Percentiles rank a stretch among this genome's conserved stretches.
These are phyloP conservation scores for Pythium phragmitis DNA, from an alignment of 352 stramenopile species.

Conservation along the genomic window DNA sequence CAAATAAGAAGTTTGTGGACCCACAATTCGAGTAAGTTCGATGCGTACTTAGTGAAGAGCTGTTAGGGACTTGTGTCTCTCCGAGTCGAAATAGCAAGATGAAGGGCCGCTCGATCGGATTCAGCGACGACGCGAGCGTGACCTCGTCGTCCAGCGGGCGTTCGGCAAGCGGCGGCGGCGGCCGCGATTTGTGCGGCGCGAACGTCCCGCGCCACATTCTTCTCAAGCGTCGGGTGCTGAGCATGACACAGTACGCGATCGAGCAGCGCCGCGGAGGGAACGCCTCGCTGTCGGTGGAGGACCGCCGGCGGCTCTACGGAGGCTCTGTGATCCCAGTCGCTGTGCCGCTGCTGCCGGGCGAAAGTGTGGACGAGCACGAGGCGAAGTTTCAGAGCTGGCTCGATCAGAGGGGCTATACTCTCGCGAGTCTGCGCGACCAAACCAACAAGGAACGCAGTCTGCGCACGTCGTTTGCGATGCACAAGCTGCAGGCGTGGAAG, in stretches of 20 bases:
- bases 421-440: not conserved
- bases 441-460: conserved; percentile 11
- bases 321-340: conserved; percentile 5
- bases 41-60: conserved; percentile 10
- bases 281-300: not conserved
- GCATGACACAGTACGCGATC: not conserved
- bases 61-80: not conserved
- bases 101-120: not conserved
- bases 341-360: conserved; percentile 28
- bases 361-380: conserved; percentile 33
- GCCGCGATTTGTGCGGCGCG: no score
- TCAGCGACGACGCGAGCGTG: conserved; percentile 8
- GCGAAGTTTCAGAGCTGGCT: conserved; percentile 21
- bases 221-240: conserved; percentile 6
- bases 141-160: conserved; percentile 1
- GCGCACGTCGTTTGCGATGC: conserved; percentile 12
- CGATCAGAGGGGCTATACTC: not conserved
- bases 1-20: not conserved
- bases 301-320: conserved; percentile 10
- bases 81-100: not conserved
- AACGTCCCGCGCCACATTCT: not conserved
- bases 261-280: conserved; percentile 8
- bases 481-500: not conserved
- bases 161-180: not conserved
- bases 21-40: conserved; percentile 3